Evolutionary conservation across 2,329 filamentous ascomycete species (phyloP), one percentile per base, ranked within the genome.

Genomic region (Colletotrichum sp.): DNA sequence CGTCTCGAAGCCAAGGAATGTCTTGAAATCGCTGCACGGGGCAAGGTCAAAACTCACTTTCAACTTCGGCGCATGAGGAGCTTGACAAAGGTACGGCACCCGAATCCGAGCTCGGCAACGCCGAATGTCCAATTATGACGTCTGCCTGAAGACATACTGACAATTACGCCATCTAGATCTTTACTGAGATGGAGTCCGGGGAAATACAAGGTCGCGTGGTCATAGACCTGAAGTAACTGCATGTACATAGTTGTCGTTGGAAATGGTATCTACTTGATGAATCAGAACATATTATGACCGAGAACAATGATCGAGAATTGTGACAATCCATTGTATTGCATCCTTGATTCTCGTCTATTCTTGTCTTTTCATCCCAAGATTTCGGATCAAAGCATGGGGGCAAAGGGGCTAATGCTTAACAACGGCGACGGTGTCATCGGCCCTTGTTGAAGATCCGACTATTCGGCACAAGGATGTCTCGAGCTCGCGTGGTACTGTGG

Each of bases 1-100:
- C 66, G 74, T 13, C 70, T 77, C 30, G 76, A 77, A 59, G 66
- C 66, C 69, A 77, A 74, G 67, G 69, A 77, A 66, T 77, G 76
- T 32, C 63, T 77, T 6, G 76, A 77, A 24, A 66, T 77, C 7
- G 76, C 76, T 7, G 76, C 76, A 15, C 69, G 59, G 30, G 76
- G 73, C 32, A 67, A 67, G 18, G 63, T 77, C 44, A 77, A 77
- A 64, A 77, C 76, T 24, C 76, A 69, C 26, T 69, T 77, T 18
- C 59, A 76, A 24, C 66, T 77, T 13, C 76, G 76, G 26, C 76
- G 76, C 13, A 77, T 77, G 76, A 49, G 65, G 66, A 73, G 74
- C 21, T 68, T 77, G 7, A 76, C 76, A 13, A 68, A 77, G 55
- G 73, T 77, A 67, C 52, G 63, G 18, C 6, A 34, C 7, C 67